These are phyloP conservation scores for Aquanectria penicillioides DNA, from an alignment of 2,329 filamentous ascomycete species.

Conservation along the genomic window DNA sequence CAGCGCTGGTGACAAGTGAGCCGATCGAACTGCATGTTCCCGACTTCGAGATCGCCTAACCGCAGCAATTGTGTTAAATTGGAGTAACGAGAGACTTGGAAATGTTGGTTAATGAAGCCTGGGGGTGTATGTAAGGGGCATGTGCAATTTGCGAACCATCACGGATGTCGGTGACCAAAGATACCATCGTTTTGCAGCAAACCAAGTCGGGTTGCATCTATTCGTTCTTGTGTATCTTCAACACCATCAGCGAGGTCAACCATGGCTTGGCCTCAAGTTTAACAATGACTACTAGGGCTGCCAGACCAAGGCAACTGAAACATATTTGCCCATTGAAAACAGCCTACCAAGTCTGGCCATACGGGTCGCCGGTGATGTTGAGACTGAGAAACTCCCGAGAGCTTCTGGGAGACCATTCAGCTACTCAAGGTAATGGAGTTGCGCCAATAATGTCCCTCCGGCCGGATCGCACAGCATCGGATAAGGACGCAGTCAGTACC, in stretches of 20 bases:
- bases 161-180: not conserved
- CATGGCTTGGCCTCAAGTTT: not conserved
- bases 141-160: not conserved
- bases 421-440: not conserved
- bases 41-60: not conserved
- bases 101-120: no score
- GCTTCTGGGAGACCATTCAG: not conserved
- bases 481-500: not conserved
- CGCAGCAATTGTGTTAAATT: not conserved
- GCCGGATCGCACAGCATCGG: not conserved
- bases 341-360: no score
- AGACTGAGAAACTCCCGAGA: not conserved
- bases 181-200: not conserved
- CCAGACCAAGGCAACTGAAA: not conserved
- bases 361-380: no score
- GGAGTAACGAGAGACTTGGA: not conserved
- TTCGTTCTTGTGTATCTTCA: not conserved
- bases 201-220: not conserved
- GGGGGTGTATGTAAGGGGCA: not conserved
- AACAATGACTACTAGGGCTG: not conserved
- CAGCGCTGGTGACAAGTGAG: slow-evolving; percentile 12
- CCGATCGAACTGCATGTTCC: slow-evolving; percentile 18
- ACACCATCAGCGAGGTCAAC: slow-evolving; percentile 11
- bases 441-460: not conserved
- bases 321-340: no score